Evolutionary conservation across 805 yeast species (phyloP).

Genomic region (Saturnispora kantuleensis): DNA sequence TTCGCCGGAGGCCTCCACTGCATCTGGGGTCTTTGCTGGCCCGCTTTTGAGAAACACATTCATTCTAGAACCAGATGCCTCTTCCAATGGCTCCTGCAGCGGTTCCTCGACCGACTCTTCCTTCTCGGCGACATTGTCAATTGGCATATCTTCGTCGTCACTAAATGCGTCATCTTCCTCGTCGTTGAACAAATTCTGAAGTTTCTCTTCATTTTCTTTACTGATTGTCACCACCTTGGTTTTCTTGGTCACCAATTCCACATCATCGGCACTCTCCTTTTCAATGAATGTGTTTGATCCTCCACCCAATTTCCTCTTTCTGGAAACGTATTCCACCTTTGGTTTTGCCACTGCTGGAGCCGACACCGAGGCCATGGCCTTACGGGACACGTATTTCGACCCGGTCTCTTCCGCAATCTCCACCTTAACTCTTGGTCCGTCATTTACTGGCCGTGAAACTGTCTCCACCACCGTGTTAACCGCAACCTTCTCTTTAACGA

Average conservation of each 20-base stretch:
- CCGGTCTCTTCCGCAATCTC: constrained; percentile 5
- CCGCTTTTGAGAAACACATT: too few species aligned
- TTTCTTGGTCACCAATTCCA: constrained; percentile 11
- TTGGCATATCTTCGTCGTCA: background rate
- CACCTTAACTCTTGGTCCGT: background rate
- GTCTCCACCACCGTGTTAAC: background rate
- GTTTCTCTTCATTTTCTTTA: constrained; percentile 11
- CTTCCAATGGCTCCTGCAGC: background rate
- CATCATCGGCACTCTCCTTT: constrained; percentile 7
- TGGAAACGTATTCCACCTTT: constrained; percentile 7
- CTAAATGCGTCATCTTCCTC: constrained; percentile 17
- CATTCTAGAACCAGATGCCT: background rate
- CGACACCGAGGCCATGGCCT: constrained; percentile 14
- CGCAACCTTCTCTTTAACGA: background rate
- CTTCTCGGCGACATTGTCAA: constrained; percentile 7
- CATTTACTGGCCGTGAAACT: too few species aligned
- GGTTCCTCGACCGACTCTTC: constrained; percentile 1
- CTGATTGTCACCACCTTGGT: constrained; percentile 12
- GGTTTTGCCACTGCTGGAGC: constrained; percentile 5
- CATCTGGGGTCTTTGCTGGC: background rate
- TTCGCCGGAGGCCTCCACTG: background rate
- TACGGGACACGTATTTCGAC: constrained; percentile 15
- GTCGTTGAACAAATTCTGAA: constrained; percentile 16
- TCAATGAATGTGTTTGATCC: background rate
- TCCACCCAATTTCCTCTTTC: constrained; percentile 11